Evolutionary conservation across 345 rosid species (phyloP), one percentile per base, ranked within the genome.

Genomic region (Abelmoschus esculentus): DNA sequence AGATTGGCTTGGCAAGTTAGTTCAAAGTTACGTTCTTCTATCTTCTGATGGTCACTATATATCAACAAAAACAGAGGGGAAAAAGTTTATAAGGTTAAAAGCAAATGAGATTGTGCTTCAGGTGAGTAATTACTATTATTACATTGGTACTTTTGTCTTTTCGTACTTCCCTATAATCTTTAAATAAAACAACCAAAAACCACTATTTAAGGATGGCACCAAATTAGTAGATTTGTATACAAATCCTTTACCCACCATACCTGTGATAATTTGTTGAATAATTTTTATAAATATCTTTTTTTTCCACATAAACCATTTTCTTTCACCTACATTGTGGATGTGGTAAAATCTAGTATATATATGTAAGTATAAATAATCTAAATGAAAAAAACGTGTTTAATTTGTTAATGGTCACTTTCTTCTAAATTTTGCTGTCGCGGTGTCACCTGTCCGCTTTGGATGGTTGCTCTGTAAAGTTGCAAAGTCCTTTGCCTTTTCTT

Each of bases 1-100:
- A 86, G 74, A 86, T 95, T 79, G 86, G 92, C 69, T 76, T 91
- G 76, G 96, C 96, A 95, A 86, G 89, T 82, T 95, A 86, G 78
- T 87, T 73, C 96, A 88, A 79, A 93, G 97, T 47, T 86, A 83
- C 78, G 88, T 81, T 38, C 87, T 80, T 72, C 84, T 96, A 70
- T 81, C 79, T 65, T 76, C 89, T 69, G 93, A 83, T 87, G 97
- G 96, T 62, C 91, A 88, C 75, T 95, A 86, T 79, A 85, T 91
- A 70, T 77, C 89, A 46, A 95, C 99, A 49, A 88, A 84, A 85
- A 70, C 86, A 19, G 98, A 90, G 70, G 97, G 96, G 77, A 93
- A 80, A 83, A 91, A 87, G 80, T 84, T 81, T 66, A 86, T 90
- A 75, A 95, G 84, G 86, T 80, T 95, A 86, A 95, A 87, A 84